These are phyloP conservation scores for Trypanosoma boissoni DNA, from an alignment of 208 protist genomes.

Conservation along the genomic window DNA sequence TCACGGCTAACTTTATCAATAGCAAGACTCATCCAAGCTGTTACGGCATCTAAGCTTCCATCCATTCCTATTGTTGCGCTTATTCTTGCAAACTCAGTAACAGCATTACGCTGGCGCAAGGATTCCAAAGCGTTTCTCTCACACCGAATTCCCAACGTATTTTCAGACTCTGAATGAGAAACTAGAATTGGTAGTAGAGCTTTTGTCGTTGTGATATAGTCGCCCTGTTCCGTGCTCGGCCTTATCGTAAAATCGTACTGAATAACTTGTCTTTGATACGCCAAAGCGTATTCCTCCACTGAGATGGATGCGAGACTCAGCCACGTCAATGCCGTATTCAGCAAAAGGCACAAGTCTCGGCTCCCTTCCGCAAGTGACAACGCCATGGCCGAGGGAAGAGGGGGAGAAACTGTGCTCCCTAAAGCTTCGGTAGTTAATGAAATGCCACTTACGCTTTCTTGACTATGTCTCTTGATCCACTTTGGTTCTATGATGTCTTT, in stretches of 20 bases:
- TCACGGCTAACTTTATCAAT: constrained; percentile 13
- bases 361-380: no score
- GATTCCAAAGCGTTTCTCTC: not conserved
- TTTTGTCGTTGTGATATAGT: constrained; percentile 7
- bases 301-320: constrained; percentile 1
- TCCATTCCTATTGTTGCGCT: constrained; percentile 7
- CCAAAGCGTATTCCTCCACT: constrained; percentile 12
- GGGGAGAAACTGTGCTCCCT: not conserved
- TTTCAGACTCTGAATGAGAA: not conserved
- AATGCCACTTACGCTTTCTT: not conserved
- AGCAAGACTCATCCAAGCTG: constrained; percentile 14
- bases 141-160: not conserved
- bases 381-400: not conserved
- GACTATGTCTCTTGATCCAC: constrained; percentile 1
- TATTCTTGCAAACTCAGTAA: constrained; percentile 1
- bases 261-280: constrained; percentile 18
- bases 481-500: constrained; percentile 5
- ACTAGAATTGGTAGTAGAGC: constrained; percentile 4
- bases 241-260: constrained; percentile 7
- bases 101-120: not conserved
- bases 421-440: not conserved
- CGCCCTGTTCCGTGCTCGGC: not conserved
- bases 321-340: constrained; percentile 17
- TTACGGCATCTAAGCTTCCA: constrained; percentile 19
- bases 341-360: constrained; percentile 14